These are phyloP conservation scores for Wickerhamiella sergipiensis DNA, from an alignment of 805 yeast genomes.

Conservation along the genomic window DNA sequence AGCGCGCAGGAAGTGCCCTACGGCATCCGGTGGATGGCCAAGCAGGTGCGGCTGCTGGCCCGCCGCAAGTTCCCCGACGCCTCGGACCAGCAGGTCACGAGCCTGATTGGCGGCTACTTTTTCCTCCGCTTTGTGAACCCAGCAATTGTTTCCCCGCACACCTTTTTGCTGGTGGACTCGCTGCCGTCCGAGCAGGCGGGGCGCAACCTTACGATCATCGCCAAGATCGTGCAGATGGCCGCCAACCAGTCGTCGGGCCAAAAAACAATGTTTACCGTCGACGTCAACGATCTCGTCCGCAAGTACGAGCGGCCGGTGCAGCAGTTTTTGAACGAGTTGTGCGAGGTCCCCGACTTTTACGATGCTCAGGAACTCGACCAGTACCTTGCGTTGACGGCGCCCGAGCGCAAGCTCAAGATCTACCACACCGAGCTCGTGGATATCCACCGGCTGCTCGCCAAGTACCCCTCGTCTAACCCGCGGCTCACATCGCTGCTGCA, in stretches of 20 bases:
- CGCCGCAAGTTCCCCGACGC: constrained; percentile 52
- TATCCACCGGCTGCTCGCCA: constrained; percentile 25
- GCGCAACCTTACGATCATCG: constrained; percentile 61
- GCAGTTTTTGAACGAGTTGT: constrained; percentile 23
- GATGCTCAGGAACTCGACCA: constrained; percentile 28
- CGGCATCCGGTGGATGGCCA: constrained; percentile 61
- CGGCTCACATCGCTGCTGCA: constrained; percentile 14
- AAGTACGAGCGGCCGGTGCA: constrained; percentile 21
- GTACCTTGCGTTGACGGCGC: constrained; percentile 26
- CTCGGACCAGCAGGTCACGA: constrained; percentile 21
- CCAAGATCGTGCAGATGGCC: constrained; percentile 72
- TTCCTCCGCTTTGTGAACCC: constrained; percentile 77
- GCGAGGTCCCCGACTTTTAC: constrained; percentile 29
- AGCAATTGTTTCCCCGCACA: constrained; percentile 78
- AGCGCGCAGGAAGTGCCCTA: constrained; percentile 50
- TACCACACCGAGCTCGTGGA: constrained; percentile 24
- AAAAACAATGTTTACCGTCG: constrained; percentile 32
- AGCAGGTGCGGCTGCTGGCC: constrained; percentile 43
- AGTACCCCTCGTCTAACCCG: constrained; percentile 15
- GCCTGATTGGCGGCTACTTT: constrained; percentile 66
- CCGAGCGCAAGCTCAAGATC: constrained; percentile 22
- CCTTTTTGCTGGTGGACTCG: constrained; percentile 25
- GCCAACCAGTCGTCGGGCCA: constrained; percentile 33
- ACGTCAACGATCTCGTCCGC: constrained; percentile 19
- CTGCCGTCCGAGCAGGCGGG: constrained; percentile 30